Evolutionary conservation across 2,329 filamentous ascomycete genomes (phyloP), one percentile per base, ranked within the genome.

Genomic region (Canariomyces notabilis): DNA sequence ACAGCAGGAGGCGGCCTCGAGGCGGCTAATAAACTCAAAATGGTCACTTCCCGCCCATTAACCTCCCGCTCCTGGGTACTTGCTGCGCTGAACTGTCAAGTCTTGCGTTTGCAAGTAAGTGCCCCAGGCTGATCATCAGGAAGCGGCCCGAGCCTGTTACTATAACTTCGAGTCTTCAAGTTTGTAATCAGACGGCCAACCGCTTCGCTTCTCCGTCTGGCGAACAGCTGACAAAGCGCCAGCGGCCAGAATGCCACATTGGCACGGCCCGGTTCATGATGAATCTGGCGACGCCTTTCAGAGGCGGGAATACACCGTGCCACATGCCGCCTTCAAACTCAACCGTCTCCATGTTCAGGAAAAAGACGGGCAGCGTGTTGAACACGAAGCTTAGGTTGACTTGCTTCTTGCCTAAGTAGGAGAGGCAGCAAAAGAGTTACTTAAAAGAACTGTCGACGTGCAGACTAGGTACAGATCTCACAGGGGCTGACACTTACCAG

Each of bases 311-410:
- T 18, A 48, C 45, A 39, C 35, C 34, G 23, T 43, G 34, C 39
- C 45, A 48, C 39, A 48, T 48, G 33, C 45, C 39, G 6, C 35
- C 45, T 15, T 48, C 39, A 18, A 48, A 48, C 23, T 48, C 39
- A 12, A 39, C 39, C 33, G 45, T 48, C 11, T 39, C 45, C 45
- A 48, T 43, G 20, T 48, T 48, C 9, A 43, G 39, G 15, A 48
- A 43, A 21, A 48, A 48, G 4, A 39, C 45, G 11, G 45, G 39
- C 38, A 48, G 16, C 11, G 35, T 39, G 18, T 48, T 48, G 35
- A 48, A 35, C 33, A 48, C 20, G 18, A 48, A 44, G 6, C 14
- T 14, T 40, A 48, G n/a, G 26, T 11, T 39, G 14, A 48, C 12
- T 40, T 43, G 35, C 33, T 48, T 44, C 29, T 39, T 48, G 19